A percentile compares a stretch with the other conserved stretches of the same genome.
Evolutionary conservation across 345 rosid species (phyloP).

Genomic region (Hibiscus mutabilis): DNA sequence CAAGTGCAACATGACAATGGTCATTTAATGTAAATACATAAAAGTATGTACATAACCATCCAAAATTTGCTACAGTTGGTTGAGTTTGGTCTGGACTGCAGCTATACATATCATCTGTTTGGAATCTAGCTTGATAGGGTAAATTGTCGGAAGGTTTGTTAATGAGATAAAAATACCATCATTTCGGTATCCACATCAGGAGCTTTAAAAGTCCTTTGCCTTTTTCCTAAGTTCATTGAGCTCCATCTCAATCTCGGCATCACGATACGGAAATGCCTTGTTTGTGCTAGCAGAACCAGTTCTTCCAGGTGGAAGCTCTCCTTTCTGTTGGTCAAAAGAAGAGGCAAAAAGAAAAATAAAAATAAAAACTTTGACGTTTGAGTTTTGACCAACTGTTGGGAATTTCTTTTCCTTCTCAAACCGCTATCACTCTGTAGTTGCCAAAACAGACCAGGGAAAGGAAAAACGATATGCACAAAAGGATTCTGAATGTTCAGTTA

Average conservation of each 20-base stretch:
- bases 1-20: background rate
- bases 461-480: background rate
- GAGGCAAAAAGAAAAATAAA: background rate
- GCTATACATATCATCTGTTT: constrained; percentile 16
- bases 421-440: background rate
- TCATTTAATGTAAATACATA: background rate
- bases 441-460: constrained; percentile 5
- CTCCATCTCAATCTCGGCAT: constrained; percentile 59
- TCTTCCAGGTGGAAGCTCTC: constrained; percentile 70
- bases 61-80: constrained; percentile 4
- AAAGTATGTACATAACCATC: constrained; percentile 3
- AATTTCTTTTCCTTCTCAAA: background rate
- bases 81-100: constrained; percentile 1
- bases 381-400: background rate
- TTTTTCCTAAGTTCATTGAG: constrained; percentile 54
- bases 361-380: background rate
- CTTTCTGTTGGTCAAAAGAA: constrained; percentile 36
- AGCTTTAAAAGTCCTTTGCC: constrained; percentile 36
- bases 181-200: background rate
- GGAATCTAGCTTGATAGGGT: constrained; percentile 8
- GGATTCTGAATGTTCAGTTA: background rate
- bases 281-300: constrained; percentile 27
- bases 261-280: constrained; percentile 33
- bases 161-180: background rate
- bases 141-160: background rate